These are phyloP conservation scores for Apiospora phragmitis DNA, from an alignment of 2,329 filamentous ascomycete species.

Conservation along the genomic window DNA sequence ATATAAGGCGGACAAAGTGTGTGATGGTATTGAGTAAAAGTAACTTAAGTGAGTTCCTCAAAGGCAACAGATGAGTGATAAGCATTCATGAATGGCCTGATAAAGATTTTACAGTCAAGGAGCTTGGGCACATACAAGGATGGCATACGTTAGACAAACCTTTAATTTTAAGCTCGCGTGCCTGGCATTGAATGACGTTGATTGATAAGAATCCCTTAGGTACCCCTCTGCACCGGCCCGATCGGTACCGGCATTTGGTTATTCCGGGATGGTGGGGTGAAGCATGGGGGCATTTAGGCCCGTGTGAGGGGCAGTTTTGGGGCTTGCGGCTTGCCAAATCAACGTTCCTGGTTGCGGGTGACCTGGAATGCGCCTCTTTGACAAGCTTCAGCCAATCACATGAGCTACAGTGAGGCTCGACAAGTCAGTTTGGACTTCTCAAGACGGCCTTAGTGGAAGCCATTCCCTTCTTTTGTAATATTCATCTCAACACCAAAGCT, in stretches of 20 bases:
- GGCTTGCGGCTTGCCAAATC: background rate
- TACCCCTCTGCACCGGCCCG: background rate
- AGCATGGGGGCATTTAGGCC: background rate
- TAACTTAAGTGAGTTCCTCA: background rate
- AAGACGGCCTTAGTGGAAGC: slow-evolving; percentile 3
- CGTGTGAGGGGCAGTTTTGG: background rate
- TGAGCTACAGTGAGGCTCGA: background rate
- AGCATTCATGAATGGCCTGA: background rate
- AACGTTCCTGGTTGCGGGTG: background rate
- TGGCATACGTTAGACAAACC: background rate
- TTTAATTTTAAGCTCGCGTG: background rate
- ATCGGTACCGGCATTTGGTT: background rate
- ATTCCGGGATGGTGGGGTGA: background rate
- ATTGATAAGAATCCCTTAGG: background rate
- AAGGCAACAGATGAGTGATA: background rate
- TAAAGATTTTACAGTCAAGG: slow-evolving; percentile 5
- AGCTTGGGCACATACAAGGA: background rate
- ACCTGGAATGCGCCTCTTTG: background rate
- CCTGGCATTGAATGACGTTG: background rate
- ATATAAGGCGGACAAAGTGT: background rate
- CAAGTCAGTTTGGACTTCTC: background rate
- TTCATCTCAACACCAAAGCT: background rate
- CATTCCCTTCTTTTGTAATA: background rate
- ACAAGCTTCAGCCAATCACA: background rate
- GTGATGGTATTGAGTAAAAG: background rate